Base-by-base conservation (phyloP, 2,329 filamentous ascomycete genomes). In the Colletotrichum incanum region DNA sequence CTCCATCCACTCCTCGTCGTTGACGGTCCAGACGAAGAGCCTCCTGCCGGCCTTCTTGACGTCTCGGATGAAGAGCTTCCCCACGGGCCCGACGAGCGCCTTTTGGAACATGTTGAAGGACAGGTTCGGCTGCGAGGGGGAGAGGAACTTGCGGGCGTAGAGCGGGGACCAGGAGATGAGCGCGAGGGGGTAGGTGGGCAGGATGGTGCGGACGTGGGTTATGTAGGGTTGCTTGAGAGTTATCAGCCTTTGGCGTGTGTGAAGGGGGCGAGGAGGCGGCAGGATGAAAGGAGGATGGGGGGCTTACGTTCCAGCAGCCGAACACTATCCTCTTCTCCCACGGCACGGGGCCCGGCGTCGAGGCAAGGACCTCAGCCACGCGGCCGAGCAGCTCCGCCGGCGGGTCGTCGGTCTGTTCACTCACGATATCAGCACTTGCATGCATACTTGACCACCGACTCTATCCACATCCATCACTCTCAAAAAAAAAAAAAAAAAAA, bases 1-100 rank as follows among this genome's bases (percentile, higher is more conserved):
- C 76, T 91, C 88, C 95, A 98, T 98, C 82, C 91, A 89, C 61
- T 87, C 85, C 74, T 90, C 88, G 18, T 93, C 88, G 79, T 98
- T 98, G 62, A 98, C 93, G 0, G 95, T 98, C 96, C 96, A 98
- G 0, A 91, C 88, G 76, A 93, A 92, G 5, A 98, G 84, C 5
- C 88, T 87, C 28, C 93, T 87, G 31, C 73, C 67, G 39, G 70
- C 72, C 28, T 71, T 70, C 14, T 75, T 87, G 34, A 90, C 89
- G 66, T 92, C 88, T 16, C 85, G 84, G 20, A 95, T 82, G 83
- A 98, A 96, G 14, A 84, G 82, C 12, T 81, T 79, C 9, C 95
- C 95, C 45, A 90, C 84, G 0, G 91, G 91, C 1, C 92, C 91
- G 70, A 94, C 88, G 62, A 98, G 87, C 26, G 90, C 83, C 68